Evolutionary conservation across 768 basidiomycete species (phyloP).

Genomic region (Boletus subparvulus): DNA sequence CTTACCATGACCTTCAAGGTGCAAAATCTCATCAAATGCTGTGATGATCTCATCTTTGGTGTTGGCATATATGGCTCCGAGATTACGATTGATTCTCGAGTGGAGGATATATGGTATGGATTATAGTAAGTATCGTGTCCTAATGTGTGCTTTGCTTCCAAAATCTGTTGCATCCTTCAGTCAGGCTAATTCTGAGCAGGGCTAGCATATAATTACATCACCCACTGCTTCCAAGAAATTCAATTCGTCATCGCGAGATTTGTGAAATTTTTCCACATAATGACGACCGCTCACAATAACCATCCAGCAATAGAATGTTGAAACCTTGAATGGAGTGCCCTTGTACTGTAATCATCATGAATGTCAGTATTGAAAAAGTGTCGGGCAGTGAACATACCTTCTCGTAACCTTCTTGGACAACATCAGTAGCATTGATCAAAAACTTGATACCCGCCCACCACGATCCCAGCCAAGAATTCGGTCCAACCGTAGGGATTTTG

Average conservation of each 20-base stretch:
- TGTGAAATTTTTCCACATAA: conserved; percentile 41
- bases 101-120: conserved; percentile 36
- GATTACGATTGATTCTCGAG: conserved; percentile 37
- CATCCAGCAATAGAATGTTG: conserved; percentile 36
- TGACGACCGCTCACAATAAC: conserved; percentile 35
- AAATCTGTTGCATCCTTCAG: conserved; percentile 22
- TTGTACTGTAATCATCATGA: conserved; percentile 25
- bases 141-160: conserved; percentile 41
- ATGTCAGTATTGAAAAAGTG: background rate
- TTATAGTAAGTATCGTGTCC: conserved; percentile 30
- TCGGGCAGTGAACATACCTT: conserved; percentile 19
- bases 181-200: background rate
- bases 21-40: conserved; percentile 41
- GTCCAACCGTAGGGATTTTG: conserved; percentile 34
- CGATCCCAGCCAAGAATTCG: conserved; percentile 27
- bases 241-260: conserved; percentile 39
- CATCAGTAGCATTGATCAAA: conserved; percentile 15
- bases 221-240: conserved; percentile 31
- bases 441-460: conserved; percentile 25
- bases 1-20: conserved; percentile 18
- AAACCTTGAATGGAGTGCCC: conserved; percentile 31
- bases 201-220: background rate
- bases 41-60: conserved; percentile 44
- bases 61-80: conserved; percentile 38
- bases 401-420: conserved; percentile 35